A percentile compares a stretch with the other conserved stretches of the same genome.
phyloP scores from a whole-genome alignment of 2,329 filamentous ascomycete species.

The Curvularia eragrostidis region DNA sequence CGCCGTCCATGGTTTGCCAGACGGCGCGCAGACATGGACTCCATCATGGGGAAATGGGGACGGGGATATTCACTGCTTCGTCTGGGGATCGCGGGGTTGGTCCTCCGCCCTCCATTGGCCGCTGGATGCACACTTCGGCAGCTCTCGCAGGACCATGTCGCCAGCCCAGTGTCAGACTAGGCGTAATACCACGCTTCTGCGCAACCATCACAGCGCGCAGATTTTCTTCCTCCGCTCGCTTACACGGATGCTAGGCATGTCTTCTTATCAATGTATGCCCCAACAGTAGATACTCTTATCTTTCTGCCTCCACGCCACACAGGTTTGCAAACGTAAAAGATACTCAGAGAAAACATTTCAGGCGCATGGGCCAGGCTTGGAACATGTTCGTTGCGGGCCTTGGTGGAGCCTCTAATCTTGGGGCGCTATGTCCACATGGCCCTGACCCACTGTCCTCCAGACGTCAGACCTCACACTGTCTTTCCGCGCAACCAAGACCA shows the following conservation, averaged over 20 bases:
- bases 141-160: background rate
- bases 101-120: background rate
- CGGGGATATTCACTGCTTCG: background rate
- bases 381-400: slow-evolving; percentile 6
- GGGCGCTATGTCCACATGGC: slow-evolving; percentile 3
- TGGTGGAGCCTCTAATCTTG: slow-evolving; percentile 9
- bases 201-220: background rate
- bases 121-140: background rate
- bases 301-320: background rate
- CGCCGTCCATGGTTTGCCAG: slow-evolving; percentile 22
- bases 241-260: background rate
- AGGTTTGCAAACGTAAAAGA: slow-evolving; percentile 15
- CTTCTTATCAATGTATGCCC: slow-evolving; percentile 1
- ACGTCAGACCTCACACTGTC: background rate
- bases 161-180: background rate
- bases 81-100: slow-evolving; percentile 7
- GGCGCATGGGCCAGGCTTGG: slow-evolving; percentile 1
- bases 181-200: background rate
- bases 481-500: background rate
- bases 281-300: slow-evolving; percentile 10
- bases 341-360: background rate
- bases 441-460: slow-evolving; percentile 10
- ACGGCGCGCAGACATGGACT: slow-evolving; percentile 6
- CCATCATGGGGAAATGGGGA: slow-evolving; percentile 4
- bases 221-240: background rate